Evolutionary conservation across 495 filamentous ascomycete genomes (phyloP), one percentile per base, ranked within the genome.

Genomic region (Aspergillus nidulans): DNA sequence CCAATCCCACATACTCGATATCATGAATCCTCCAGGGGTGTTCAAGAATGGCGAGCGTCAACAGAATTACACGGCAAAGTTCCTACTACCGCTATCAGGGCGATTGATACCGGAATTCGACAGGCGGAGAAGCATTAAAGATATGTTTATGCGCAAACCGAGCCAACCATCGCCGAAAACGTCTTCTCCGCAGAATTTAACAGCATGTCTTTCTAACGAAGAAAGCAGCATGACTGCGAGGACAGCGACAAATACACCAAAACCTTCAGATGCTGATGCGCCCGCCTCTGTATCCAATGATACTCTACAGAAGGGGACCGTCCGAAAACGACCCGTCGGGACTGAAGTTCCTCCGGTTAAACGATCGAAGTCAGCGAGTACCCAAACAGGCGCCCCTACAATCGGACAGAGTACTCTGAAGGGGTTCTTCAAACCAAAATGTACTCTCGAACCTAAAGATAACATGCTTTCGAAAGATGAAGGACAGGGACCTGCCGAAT

Each of bases 101-200:
- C 91, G 84, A 59, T 77, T 92, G 15, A 85, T 96, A 39, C 88
- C 91, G 0, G 92, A 97, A 63, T 97, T 96, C 57, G 82, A 90
- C 56, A 85, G 83, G 43, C 84, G 92, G 3, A 80, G 83, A 56
- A 96, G 74, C 62, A 96, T 97, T 63, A 91, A 87, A 54, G 91
- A 96, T 57, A 96, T 97, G 92, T 96, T 97, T 59, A 65, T 73
- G 19, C 79, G 74, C 32, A 90, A 83, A 64, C 80, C 77, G 50
- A 49, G 67, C 25, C 49, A 40, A 15, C 9, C 48, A 1, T 49
- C 46, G 9, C 55, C 54, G 19, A 67, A 56, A 5, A 5, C 51
- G 18, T 20, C 56, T 26, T 40, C 49, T 8, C 10, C 32, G 2
- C 21, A 52, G 26, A 26, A 45, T 1, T 30, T 30, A 15, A 39